Evolutionary conservation across 495 filamentous ascomycete species (phyloP), one percentile per base, ranked within the genome.

Genomic region (Aspergillus conjunctus): DNA sequence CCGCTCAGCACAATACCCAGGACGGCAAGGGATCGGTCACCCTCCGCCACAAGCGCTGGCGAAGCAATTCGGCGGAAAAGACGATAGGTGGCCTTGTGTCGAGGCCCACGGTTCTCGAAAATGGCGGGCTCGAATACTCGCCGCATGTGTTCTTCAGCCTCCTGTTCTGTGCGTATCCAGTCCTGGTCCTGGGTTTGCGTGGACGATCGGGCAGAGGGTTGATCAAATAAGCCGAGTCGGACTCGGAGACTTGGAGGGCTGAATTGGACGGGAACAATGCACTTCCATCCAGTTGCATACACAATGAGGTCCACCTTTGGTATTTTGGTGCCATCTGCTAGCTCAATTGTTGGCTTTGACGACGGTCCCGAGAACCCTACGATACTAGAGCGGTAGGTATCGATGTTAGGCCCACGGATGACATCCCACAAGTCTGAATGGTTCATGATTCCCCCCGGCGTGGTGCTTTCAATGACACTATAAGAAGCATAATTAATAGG

Each of bases 21-120:
- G 55, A 87, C 85, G 7, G 83, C 87, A 53, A 88, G 83, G 22
- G 87, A 85, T 5, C 85, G 82, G 33, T 80, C 76, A 3, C 77
- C 82, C 4, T 87, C 76, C 3, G 87, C 84, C 9, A 70, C 63
- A 9, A 75, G 31, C 18, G 66, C 56, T 9, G 72, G 70, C 0
- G 67, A 60, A 0, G 85, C 83, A 68, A 91, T 81, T 58, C 89
- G 87, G 52, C 81, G 85, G 68, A 88, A 87, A 0, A 91, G 76
- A 8, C 72, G 72, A 50, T 68, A 69, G 10, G 68, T 62, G 1
- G 63, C 14, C 6, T 61, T 3, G 7, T 66, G 65, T 41, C 62
- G 76, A 32, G 49, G 26, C 26, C 68, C 62, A 46, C 69, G 62
- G 52, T 31, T 56, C 37, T 32, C 41, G 30, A 56, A 58, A 17